These are phyloP conservation scores for Geranium incanum DNA, from an alignment of 441 rosid genomes.

Conservation along the genomic window DNA sequence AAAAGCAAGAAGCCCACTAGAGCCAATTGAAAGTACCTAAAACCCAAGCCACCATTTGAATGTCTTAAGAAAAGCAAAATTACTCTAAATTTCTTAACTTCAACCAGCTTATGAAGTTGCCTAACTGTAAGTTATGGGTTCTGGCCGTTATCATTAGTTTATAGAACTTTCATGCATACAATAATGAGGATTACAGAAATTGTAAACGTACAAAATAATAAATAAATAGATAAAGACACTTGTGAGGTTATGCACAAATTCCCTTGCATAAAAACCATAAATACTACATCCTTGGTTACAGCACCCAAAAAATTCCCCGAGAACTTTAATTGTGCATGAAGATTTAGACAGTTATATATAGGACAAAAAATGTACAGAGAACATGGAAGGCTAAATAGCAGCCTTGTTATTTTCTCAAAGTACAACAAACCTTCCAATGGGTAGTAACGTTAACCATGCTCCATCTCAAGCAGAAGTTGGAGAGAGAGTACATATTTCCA, in stretches of 20 bases:
- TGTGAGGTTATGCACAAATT: not conserved
- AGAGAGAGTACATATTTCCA: conserved; percentile 14
- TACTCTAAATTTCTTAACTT: conserved; percentile 3
- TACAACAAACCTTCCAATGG: conserved; percentile 6
- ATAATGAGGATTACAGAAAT: not conserved
- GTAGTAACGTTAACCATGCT: conserved; percentile 24
- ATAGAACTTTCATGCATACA: not conserved
- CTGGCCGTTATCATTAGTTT: not conserved
- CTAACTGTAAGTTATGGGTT: not conserved
- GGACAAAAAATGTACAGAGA: not conserved
- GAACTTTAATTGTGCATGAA: not conserved
- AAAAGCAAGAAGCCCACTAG: not conserved
- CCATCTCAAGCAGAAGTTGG: conserved; percentile 19
- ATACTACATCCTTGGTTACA: not conserved
- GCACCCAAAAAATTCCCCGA: not conserved
- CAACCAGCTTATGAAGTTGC: conserved; percentile 1
- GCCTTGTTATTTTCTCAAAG: conserved; percentile 7
- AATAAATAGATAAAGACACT: not conserved
- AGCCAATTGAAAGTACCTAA: not conserved
- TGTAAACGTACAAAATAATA: not conserved
- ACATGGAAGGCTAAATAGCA: not conserved
- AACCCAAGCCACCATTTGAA: not conserved
- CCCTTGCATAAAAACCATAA: not conserved
- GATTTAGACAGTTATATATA: not conserved
- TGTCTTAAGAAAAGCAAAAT: not conserved